Evolutionary conservation across 2,329 filamentous ascomycete genomes (phyloP).

Genomic region (Fusarium nygamai): DNA sequence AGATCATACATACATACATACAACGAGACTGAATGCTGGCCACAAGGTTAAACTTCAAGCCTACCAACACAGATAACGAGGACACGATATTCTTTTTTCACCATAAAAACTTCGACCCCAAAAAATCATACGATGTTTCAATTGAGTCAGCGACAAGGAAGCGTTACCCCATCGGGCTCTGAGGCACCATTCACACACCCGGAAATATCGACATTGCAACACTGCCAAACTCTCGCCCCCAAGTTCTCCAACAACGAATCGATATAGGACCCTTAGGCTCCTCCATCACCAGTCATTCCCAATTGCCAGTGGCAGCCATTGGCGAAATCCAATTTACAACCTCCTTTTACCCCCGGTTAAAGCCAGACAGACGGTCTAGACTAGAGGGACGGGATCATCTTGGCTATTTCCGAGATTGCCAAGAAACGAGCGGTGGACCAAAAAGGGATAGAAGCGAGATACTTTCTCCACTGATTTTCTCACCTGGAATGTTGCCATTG

Average conservation of each 20-base stretch:
- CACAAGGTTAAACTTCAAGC: not conserved
- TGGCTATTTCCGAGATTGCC: conserved; percentile 25
- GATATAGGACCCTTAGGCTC: too few species aligned
- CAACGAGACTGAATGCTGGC: not conserved
- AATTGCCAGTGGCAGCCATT: not conserved
- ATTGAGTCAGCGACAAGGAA: not conserved
- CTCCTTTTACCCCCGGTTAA: conserved; percentile 1
- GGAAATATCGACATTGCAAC: not conserved
- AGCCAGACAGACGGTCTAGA: not conserved
- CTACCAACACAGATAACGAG: not conserved
- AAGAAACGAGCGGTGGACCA: not conserved
- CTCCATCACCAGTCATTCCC: not conserved
- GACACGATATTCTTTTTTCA: not conserved
- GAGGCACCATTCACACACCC: not conserved
- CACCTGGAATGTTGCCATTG: not conserved
- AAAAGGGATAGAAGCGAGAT: conserved; percentile 5
- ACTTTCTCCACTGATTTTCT: conserved; percentile 2
- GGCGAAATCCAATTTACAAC: not conserved
- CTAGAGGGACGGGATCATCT: not conserved
- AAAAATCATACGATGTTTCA: not conserved
- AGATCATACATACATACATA: not conserved
- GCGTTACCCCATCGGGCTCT: not conserved
- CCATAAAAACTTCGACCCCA: not conserved
- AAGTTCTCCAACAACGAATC: too few species aligned
- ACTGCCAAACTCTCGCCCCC: not conserved